Evolutionary conservation across 164 flowering plant species (phyloP).

Genomic region (Santalum album): DNA sequence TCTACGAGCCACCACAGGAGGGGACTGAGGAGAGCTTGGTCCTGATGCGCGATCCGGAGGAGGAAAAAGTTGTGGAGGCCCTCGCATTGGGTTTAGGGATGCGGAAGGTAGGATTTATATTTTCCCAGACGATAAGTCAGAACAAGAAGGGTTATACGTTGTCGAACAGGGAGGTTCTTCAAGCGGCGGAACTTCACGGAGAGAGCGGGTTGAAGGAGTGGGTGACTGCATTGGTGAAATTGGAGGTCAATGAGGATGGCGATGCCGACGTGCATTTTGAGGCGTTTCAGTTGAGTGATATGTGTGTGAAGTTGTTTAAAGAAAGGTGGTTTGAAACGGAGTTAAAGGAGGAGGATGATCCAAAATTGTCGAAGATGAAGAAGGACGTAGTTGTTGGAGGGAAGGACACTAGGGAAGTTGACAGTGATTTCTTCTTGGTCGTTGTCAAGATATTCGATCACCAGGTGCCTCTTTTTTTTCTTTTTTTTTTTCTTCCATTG

Average conservation of each 20-base stretch:
- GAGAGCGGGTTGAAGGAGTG: slow-evolving; percentile 87
- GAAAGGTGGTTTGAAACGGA: slow-evolving; percentile 87
- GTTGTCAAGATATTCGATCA: slow-evolving; percentile 89
- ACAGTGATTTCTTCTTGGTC: slow-evolving; percentile 88
- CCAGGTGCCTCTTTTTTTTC: slow-evolving; percentile 40
- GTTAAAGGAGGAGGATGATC: slow-evolving; percentile 43
- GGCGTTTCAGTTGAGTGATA: slow-evolving; percentile 97
- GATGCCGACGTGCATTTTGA: slow-evolving; percentile 84
- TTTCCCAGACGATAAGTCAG: slow-evolving; percentile 77
- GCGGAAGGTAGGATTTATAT: slow-evolving; percentile 63
- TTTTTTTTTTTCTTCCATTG: neutral
- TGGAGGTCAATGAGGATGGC: slow-evolving; percentile 86
- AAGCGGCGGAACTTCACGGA: slow-evolving; percentile 72
- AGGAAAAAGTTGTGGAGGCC: slow-evolving; percentile 58
- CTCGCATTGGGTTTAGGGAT: slow-evolving; percentile 57
- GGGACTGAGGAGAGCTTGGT: slow-evolving; percentile 67
- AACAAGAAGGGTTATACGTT: slow-evolving; percentile 66
- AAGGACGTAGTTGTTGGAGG: slow-evolving; percentile 86
- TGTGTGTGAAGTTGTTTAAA: slow-evolving; percentile 72
- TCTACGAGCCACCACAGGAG: slow-evolving; percentile 92
- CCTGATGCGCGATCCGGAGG: slow-evolving; percentile 53
- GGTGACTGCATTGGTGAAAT: slow-evolving; percentile 85
- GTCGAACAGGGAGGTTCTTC: slow-evolving; percentile 66
- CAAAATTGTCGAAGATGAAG: slow-evolving; percentile 80
- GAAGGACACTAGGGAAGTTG: slow-evolving; percentile 79